Conservation (phyloP, 805 yeast genomes). For the Diddensiella caesifluorescens region DNA sequence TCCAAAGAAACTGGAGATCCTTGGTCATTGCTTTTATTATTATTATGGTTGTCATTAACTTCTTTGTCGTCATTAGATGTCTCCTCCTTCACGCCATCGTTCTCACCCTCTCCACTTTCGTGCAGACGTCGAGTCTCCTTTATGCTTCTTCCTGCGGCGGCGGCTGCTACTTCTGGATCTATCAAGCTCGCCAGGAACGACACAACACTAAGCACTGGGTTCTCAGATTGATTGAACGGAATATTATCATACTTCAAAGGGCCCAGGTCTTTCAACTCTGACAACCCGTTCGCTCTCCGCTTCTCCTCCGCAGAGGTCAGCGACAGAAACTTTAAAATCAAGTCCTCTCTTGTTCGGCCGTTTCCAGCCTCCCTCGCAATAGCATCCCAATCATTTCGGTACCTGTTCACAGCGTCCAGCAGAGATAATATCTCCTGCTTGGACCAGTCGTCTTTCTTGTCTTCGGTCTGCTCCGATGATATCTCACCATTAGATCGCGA, state of each 20-base stretch:
- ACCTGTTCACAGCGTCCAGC: slow-evolving; percentile 55
- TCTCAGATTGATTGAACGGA: slow-evolving; percentile 80
- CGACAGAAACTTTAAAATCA: slow-evolving; percentile 71
- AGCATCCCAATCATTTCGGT: slow-evolving; percentile 72
- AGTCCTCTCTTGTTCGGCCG: slow-evolving; percentile 66
- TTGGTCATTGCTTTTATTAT: slow-evolving; percentile 8
- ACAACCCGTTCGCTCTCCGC: slow-evolving; percentile 36
- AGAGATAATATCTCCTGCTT: slow-evolving; percentile 55
- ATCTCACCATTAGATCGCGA: slow-evolving; percentile 1
- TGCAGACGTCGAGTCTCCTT: slow-evolving; percentile 44
- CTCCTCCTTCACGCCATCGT: slow-evolving; percentile 15
- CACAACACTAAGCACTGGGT: slow-evolving; percentile 90
- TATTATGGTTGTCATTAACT: slow-evolving; percentile 14
- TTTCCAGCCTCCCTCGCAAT: slow-evolving; percentile 60
- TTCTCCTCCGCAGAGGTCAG: slow-evolving; percentile 73
- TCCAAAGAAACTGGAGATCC: slow-evolving; percentile 31
- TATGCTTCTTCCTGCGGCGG: slow-evolving; percentile 54
- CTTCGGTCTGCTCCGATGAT: slow-evolving; percentile 1
- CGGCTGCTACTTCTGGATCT: slow-evolving; percentile 78
- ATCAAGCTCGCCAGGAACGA: slow-evolving; percentile 81
- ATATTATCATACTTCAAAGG: slow-evolving; percentile 77
- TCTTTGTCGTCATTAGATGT: slow-evolving; percentile 9
- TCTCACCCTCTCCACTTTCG: slow-evolving; percentile 7
- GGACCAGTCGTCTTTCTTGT: slow-evolving; percentile 51
- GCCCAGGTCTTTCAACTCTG: slow-evolving; percentile 39